Percentiles rank a stretch among this genome's conserved stretches.
Conservation (phyloP, 768 basidiomycete genomes). For the Russula compacta region DNA sequence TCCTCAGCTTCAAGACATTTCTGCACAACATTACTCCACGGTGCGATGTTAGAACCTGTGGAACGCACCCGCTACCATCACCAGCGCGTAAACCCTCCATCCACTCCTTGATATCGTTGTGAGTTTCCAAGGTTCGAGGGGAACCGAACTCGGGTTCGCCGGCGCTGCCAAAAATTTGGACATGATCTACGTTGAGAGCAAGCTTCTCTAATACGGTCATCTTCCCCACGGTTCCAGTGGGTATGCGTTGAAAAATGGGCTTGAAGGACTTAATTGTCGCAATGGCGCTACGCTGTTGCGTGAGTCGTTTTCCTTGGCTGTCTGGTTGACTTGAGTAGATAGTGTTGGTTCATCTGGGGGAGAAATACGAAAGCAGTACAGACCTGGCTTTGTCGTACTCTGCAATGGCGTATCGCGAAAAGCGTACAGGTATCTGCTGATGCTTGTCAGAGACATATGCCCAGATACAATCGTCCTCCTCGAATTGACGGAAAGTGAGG, state of each 20-base stretch:
- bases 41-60: background rate
- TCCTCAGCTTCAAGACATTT: constrained; percentile 40
- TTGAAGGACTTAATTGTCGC: constrained; percentile 42
- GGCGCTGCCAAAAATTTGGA: constrained; percentile 36
- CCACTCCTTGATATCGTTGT: constrained; percentile 40
- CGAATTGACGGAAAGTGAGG: constrained; percentile 37
- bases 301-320: constrained; percentile 29
- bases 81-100: constrained; percentile 42
- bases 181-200: constrained; percentile 42
- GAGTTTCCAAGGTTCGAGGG: constrained; percentile 38
- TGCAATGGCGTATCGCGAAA: constrained; percentile 43
- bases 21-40: constrained; percentile 22
- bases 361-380: constrained; percentile 2
- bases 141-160: constrained; percentile 42
- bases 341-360: background rate
- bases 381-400: constrained; percentile 34
- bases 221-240: constrained; percentile 31
- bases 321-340: constrained; percentile 15
- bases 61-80: constrained; percentile 54
- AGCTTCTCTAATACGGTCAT: constrained; percentile 37
- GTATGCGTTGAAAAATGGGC: constrained; percentile 45
- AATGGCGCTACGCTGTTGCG: constrained; percentile 38
- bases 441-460: constrained; percentile 52
- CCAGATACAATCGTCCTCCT: constrained; percentile 45
- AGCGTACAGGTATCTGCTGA: constrained; percentile 41